Evolutionary conservation across 2,329 filamentous ascomycete genomes (phyloP).

Genomic region (Exophiala sp.): DNA sequence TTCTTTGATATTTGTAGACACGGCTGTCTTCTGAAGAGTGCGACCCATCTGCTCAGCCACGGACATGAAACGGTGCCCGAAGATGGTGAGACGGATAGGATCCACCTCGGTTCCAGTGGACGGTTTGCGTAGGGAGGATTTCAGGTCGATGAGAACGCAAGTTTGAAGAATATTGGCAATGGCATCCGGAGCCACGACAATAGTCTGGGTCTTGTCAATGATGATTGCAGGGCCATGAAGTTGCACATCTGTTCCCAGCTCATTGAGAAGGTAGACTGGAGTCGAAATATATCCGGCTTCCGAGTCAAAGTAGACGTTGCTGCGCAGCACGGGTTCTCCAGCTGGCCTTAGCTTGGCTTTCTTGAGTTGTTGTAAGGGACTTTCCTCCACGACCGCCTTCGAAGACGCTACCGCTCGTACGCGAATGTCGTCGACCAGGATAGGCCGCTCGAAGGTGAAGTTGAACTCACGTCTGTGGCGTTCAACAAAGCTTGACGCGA

Average conservation of each 20-base stretch:
- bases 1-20: conserved; percentile 70
- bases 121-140: conserved; percentile 45
- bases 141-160: background rate
- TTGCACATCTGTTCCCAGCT: conserved; percentile 33
- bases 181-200: conserved; percentile 38
- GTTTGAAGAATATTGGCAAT: conserved; percentile 35
- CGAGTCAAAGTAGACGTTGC: conserved; percentile 34
- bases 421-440: conserved; percentile 79
- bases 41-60: conserved; percentile 81
- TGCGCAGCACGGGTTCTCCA: background rate
- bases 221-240: conserved; percentile 32
- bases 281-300: conserved; percentile 32
- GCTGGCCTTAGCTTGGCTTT: background rate
- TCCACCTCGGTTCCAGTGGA: conserved; percentile 57
- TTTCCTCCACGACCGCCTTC: background rate
- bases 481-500: conserved; percentile 71
- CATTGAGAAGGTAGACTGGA: conserved; percentile 34
- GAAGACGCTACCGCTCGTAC: conserved; percentile 52
- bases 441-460: conserved; percentile 69
- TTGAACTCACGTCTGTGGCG: conserved; percentile 89
- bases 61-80: conserved; percentile 76
- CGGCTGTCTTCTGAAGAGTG: conserved; percentile 70
- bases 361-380: conserved; percentile 48
- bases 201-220: conserved; percentile 43
- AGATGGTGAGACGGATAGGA: conserved; percentile 71